These are phyloP conservation scores for Geotrichum carabidarum DNA, from an alignment of 1,139 yeast genomes.

Conservation along the genomic window DNA sequence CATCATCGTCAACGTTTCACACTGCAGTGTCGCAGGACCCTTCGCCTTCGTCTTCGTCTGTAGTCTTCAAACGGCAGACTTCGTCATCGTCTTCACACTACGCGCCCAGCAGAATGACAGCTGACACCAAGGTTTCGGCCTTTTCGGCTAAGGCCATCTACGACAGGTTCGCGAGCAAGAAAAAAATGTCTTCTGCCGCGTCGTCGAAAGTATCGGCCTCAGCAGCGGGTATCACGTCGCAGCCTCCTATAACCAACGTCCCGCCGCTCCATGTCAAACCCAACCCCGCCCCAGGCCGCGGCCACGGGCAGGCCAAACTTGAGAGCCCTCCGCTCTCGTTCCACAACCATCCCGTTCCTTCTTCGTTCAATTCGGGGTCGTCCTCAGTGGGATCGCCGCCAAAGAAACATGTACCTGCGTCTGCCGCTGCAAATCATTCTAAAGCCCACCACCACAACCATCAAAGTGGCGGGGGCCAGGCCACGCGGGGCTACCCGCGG, in stretches of 20 bases:
- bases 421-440: background rate
- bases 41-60: background rate
- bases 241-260: no score
- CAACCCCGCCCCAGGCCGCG: background rate
- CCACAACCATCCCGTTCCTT: constrained; percentile 3
- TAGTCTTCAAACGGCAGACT: background rate
- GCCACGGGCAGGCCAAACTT: no score
- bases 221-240: no score
- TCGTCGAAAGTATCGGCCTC: background rate
- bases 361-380: background rate
- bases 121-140: constrained; percentile 5
- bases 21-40: background rate
- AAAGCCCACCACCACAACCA: no score
- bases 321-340: background rate
- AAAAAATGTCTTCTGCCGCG: background rate
- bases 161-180: constrained; percentile 6
- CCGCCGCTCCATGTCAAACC: no score
- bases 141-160: constrained; percentile 12
- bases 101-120: constrained; percentile 6
- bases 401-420: constrained; percentile 2
- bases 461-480: no score
- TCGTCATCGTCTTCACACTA: background rate
- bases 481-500: background rate
- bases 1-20: constrained; percentile 1
- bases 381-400: background rate